Evolutionary conservation across 1,139 yeast species (phyloP), one percentile per base, ranked within the genome.

Genomic region (Saccharomyces hybrid): DNA sequence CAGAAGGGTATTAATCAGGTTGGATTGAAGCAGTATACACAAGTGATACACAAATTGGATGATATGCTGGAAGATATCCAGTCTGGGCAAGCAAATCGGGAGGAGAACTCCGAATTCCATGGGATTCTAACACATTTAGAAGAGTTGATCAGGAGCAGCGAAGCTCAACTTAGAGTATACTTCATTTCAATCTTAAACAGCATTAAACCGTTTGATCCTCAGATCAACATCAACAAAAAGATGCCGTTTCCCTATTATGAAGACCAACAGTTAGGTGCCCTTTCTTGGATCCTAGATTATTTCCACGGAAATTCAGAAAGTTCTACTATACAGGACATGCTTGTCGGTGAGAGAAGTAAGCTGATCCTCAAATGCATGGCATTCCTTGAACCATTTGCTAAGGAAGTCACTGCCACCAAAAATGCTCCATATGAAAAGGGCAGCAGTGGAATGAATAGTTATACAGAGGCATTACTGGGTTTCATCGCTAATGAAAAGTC

Each of bases 381-480:
- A 1, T 71, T 73, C 34, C 57, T 78, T 26, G 80, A 75, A 31
- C 77, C 77, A 16, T 72, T 82, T 51, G 74, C 85, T 32, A 71
- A 75, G 57, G 73, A 77, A 13, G 69, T 68, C 20, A 70, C 72
- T 47, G 70, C 69, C 46, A 65, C 78, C 28, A 70, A 73, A 46
- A 71, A 65, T 68, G 78, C 62, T 69, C 85, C 77, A 0, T 77
- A 83, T 64, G 88, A 84, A 61, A 80, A 77, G 62, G 87, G 87
- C 2, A 74, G 80, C 49, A 82, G 80, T 64, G 86, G 88, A 5
- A 78, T 87, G 48, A 73, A 73, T 38, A 69, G 71, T 47, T 86
- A 82, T 64, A 77, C 81, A 7, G 79, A 76, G 38, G 84, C 84
- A 1, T 64, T 84, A 11, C 66, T 76, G 42, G 76, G 76, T 6